Evolutionary conservation across 2,329 filamentous ascomycete genomes (phyloP), one percentile per base, ranked within the genome.

Genomic region (Exophiala phaeomuriformis): DNA sequence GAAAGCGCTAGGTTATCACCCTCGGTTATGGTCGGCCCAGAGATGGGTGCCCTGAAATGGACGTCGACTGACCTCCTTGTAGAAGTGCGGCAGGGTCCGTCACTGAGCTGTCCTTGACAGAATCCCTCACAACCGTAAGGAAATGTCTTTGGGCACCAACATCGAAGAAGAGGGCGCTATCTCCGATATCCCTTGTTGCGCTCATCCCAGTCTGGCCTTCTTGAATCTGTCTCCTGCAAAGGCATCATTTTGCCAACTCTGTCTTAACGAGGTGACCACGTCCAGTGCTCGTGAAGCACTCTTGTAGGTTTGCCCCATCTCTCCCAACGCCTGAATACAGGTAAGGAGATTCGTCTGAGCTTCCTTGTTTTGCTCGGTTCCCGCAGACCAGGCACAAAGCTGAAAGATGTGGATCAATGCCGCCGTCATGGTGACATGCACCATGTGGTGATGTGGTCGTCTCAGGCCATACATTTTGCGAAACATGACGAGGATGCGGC

Each of bases 341-440:
- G 45, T 49, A 4, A 52, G 27, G 12, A 74, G 49, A 64, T 77
- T 37, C 67, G 66, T 39, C 64, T 75, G 40, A 65, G 68, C 54
- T 77, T 70, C 60, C 51, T 67, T 0, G 9, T 71, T 5, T 3
- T 62, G 1, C 58, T 67, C 42, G 58, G 57, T 30, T 53, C 42
- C 3, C 61, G 64, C 35, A n/a, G 19, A 7, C 8, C 30, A 44
- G 2, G 36, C 41, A 31, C 49, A 56, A 4, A 49, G 36, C 5
- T 48, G 39, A 36, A 49, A 56, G 5, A 52, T 35, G 35, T 56
- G 53, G 9, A 56, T 56, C 35, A 56, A 27, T 7, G 43, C 53
- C 5, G 53, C 53, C 12, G 49, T 56, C 45, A 53, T 46, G 19
- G 50, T 52, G 19, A 48, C 45, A 28, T 56, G 53, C 3, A 48